Evolutionary conservation across 1,284 basidiomycete species (phyloP), one percentile per base, ranked within the genome.

Genomic region (Trametes versicolor): DNA sequence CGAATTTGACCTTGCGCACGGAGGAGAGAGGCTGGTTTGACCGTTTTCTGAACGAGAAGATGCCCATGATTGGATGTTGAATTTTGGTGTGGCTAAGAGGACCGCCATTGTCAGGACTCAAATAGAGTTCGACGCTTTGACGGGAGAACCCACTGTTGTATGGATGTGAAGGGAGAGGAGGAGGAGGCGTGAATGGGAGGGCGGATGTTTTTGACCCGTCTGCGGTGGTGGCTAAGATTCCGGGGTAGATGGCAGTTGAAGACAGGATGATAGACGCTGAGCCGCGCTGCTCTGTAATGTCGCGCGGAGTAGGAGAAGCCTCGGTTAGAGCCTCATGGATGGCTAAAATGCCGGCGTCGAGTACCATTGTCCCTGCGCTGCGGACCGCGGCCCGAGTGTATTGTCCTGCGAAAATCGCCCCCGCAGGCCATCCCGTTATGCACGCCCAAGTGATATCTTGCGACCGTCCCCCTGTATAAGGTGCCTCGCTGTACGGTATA

Each of bases 301-400:
- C 15, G 21, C 50, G 50, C 50, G 50, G 36, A 25, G 9, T 48
- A 13, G 23, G 12, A 25, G 25, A 17, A 29, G 7, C 12, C 23
- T 49, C 48, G 48, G 9, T 49, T 27, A 49, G 27, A 25, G 48
- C 48, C 48, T 13, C 48, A 49, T 43, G 17, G 17, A 43, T 43
- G 15, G 19, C 41, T n/a, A 19, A n/a, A 43, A 43, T 29, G 48
- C 48, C 25, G 25, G 25, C 6, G 25, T 27, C 9, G 25, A 49
- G 15, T 49, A 1, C 25, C 13, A 49, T 49, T 49, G 48, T 49
- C 25, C 25, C 19, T 4, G 25, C 7, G 23, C 12, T 54, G 17
- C 52, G 37, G 21, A 15, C 52, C 8, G 25, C 4, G 15, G 48
- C n/a, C 48, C 48, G 48, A 10, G 13, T 27, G 48, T 17, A 43